Evolutionary conservation across 140 eudicot genomes (phyloP).

Genomic region (Stevia rebaudiana): DNA sequence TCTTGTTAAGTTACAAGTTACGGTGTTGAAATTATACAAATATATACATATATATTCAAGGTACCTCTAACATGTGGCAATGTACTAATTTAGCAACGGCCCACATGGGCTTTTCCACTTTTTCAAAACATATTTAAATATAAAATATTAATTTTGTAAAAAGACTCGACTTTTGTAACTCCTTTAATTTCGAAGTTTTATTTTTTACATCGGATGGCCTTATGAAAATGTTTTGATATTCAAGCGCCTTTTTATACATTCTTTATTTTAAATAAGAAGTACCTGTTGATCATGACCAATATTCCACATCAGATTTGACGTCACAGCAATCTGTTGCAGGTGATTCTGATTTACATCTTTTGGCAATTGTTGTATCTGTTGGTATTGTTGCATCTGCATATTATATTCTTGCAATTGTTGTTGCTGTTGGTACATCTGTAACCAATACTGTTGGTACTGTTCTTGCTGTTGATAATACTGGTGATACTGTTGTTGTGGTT

Average conservation of each 20-base stretch:
- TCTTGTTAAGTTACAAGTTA: neutral
- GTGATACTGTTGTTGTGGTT: constrained; percentile 37
- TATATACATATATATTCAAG: neutral
- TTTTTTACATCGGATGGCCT: neutral
- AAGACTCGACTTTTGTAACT: neutral
- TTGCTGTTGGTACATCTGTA: constrained; percentile 35
- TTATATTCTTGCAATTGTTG: constrained; percentile 35
- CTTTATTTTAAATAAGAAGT: constrained; percentile 5
- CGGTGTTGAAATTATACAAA: neutral
- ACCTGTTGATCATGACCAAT: constrained; percentile 45
- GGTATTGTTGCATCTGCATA: constrained; percentile 35
- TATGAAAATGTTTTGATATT: neutral
- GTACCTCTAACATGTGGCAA: neutral
- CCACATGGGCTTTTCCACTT: neutral
- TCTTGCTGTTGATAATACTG: constrained; percentile 40
- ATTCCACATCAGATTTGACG: constrained; percentile 27
- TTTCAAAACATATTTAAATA: neutral
- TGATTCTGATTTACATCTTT: constrained; percentile 30
- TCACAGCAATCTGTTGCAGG: constrained; percentile 22
- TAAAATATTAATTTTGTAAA: neutral
- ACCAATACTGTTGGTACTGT: constrained; percentile 50
- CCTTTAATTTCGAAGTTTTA: neutral
- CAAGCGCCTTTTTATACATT: neutral
- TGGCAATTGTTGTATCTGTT: constrained; percentile 37
- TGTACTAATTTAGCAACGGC: neutral